Evolutionary conservation across 2,329 filamentous ascomycete species (phyloP), one percentile per base, ranked within the genome.

Genomic region (Neocucurbitaria cava): DNA sequence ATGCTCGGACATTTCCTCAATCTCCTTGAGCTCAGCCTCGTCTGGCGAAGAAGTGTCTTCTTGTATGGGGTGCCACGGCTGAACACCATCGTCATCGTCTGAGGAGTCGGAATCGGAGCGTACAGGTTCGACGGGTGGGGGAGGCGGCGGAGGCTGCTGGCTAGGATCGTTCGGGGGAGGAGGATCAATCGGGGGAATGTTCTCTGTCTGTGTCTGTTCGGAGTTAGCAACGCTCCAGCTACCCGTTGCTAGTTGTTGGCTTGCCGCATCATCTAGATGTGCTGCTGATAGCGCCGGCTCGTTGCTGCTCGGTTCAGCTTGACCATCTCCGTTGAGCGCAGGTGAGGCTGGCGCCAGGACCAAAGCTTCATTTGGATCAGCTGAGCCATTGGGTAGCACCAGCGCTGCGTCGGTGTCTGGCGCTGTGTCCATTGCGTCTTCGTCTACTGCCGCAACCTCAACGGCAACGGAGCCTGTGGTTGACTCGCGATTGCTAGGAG

Each of bases 1-100:
- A 56, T 83, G 77, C 49, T 83, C 80, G 45, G 76, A 76, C 4
- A 72, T 72, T 3, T 76, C 73, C 46, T 84, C 80, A 28, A 87
- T 85, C 61, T 83, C 83, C 62, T 82, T 83, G 61, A 87, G 64
- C 73, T 88, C 86, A 9, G 80, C 80, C 61, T 85, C 83, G 51
- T 83, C 81, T 6, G 86, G 84, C 2, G 72, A 68, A 0, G 83
- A 83, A 6, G 72, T 78, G 62, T 88, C 86, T 68, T 88, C 85
- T 44, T 79, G 76, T 42, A 85, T 78, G 4, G 82, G 79, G 11
- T 80, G 80, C 83, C 83, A 86, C 47, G 78, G 65, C 38, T 70
- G 71, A 20, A 64, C 51, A 28, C 52, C 68, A 38, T 79, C 77
- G 35, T 78, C 74, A 11, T 71, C 67, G 41, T 72, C 72, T 24